Evolutionary conservation across 2,329 filamentous ascomycete species (phyloP), one percentile per base, ranked within the genome.

Genomic region (Fonsecaea monophora): DNA sequence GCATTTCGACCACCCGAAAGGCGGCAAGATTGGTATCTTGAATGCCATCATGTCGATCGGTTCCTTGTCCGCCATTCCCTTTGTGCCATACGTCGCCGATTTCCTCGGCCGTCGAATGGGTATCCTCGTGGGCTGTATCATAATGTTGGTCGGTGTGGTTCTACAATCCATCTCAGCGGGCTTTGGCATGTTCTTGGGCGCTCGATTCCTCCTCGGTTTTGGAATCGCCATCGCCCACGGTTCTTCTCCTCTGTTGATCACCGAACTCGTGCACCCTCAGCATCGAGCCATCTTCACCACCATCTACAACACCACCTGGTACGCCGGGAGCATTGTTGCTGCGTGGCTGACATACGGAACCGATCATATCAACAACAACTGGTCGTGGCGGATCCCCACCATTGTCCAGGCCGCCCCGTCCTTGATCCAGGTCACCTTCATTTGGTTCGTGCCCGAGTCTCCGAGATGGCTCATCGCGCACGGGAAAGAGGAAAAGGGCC

Each of bases 381-480:
- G 78, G 73, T 77, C 82, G 5, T 90, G 88, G 87, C 89, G 85
- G 73, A 85, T 90, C 66, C 88, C 87, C 0, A 84, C 90, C 57
- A 87, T 87, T 0, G 88, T 89, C 74, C 88, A 91, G 72, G 89
- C 89, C 55, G 76, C 88, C 0, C 87, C 87, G 0, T 83, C 89
- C 0, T 66, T 89, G 1, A 63, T 85, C 1, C 81, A 90, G 0
- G 78, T 90, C 62, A 69, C 71, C 1, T 74, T 82, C 9, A 83
- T 89, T 35, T 87, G 85, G 82, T 86, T 89, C 76, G 87, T 91
- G 73, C 89, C 89, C 0, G 89, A 91, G 69, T 88, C 86, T 0
- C 89, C 88, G 0, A 82, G 89, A 1, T 90, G 86, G 85, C 82
- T 89, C 40, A 74, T 78, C 58, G 74, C 73, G 25, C 76, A 75